Base-by-base conservation (phyloP, 2,329 filamentous ascomycete species). In the Xylaria sp. region DNA sequence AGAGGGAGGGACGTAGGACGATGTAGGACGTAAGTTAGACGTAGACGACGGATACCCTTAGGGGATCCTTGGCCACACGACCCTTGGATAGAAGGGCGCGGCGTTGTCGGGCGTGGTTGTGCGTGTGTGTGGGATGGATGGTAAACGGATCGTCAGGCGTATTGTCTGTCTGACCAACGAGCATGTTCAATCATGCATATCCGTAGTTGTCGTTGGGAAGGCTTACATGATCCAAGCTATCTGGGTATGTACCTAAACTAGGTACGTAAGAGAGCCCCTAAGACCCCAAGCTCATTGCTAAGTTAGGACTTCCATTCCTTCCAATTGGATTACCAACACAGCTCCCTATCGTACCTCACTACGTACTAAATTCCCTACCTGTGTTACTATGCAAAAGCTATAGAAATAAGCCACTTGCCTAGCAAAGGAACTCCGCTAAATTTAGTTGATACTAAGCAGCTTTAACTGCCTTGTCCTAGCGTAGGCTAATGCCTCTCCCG, bases 171-270 rank as follows among this genome's bases (percentile, higher is more conserved):
- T 34, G 46, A 56, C 46, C 15, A 41, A 34, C 37, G 52, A 54
- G 32, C 51, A 57, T 62, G 57, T 50, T 62, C 9, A 52, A 28
- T 46, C 34, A 57, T 62, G 41, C 58, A 57, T 66, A 37, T 37
- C 32, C 44, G 28, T 12, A 28, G 28, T 54, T 2, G n/a, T 54
- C 8, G 28, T 12, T 37, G 32, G 18, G n/a, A 18, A 51, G 10
- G 46, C 32, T 61, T 32, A 54, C 51, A 54, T 32, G 5, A 32
- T 54, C 28, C 10, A 32, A 32, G 20, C 15, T 52, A 37, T 15
- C 13, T 9, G 34, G 34, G 34, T 8, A 23, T 28, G 48, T n/a
- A n/a, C 34, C 34, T 28, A 28, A 50, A 13, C 41, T 15, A 10
- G 2, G n/a, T 23, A 20, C 52, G 34, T 39, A 55, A 56, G 20